Evolutionary conservation across 257 asterid genomes (phyloP).

Genomic region (Solanum pimpinellifolium): DNA sequence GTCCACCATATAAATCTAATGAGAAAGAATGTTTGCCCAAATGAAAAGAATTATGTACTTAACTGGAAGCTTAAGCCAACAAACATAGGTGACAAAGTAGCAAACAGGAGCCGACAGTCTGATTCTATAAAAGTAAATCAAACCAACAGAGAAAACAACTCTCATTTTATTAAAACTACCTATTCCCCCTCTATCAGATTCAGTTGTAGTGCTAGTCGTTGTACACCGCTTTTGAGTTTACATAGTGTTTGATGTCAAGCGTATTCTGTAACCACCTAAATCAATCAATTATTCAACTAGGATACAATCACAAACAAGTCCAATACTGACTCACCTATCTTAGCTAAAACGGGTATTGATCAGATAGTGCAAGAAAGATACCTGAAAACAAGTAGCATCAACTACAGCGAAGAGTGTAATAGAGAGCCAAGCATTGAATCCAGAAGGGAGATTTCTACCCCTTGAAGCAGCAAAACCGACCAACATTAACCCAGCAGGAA

Average conservation of each 20-base stretch:
- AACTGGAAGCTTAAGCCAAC: neutral
- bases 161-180: neutral
- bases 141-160: neutral
- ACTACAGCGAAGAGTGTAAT: conserved; percentile 61
- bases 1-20: conserved; percentile 18
- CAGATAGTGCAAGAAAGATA: conserved; percentile 9
- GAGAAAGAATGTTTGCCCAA: neutral
- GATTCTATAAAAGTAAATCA: neutral
- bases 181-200: neutral
- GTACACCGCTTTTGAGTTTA: too few relatives aligned
- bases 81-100: neutral
- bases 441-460: conserved; percentile 66
- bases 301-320: too few relatives aligned
- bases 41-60: neutral
- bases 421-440: conserved; percentile 76
- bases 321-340: neutral
- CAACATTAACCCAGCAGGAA: conserved; percentile 80
- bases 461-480: conserved; percentile 64
- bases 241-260: too few relatives aligned
- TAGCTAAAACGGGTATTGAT: neutral
- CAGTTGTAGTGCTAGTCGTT: neutral
- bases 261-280: too few relatives aligned
- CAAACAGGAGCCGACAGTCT: neutral
- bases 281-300: too few relatives aligned
- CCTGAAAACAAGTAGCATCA: conserved; percentile 98